Percentiles rank a stretch among this genome's conserved stretches.
These are phyloP conservation scores for Penicilliopsis zonata DNA, from an alignment of 495 filamentous ascomycete genomes.

Conservation along the genomic window DNA sequence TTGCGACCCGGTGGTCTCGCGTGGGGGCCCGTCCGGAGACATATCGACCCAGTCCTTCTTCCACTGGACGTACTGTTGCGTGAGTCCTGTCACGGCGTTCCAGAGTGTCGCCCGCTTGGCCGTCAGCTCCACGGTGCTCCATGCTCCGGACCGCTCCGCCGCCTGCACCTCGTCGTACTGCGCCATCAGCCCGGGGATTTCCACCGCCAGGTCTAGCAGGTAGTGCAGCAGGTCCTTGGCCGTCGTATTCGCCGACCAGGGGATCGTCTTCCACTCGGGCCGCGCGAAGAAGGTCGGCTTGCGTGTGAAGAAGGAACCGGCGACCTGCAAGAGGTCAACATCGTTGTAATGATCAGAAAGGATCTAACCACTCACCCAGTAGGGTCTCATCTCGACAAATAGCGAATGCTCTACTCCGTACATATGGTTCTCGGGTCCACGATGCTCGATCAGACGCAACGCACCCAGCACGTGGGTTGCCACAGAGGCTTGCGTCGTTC, in stretches of 20 bases:
- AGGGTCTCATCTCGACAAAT: slow-evolving; percentile 31
- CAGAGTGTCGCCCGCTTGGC: slow-evolving; percentile 26
- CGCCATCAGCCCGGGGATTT: slow-evolving; percentile 21
- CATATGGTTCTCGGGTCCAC: slow-evolving; percentile 33
- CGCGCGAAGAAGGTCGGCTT: slow-evolving; percentile 23
- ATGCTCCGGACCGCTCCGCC: slow-evolving; percentile 7
- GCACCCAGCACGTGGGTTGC: slow-evolving; percentile 30
- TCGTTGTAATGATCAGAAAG: slow-evolving; percentile 1
- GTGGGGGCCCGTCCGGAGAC: slow-evolving; percentile 21
- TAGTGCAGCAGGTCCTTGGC: slow-evolving; percentile 31
- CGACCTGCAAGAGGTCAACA: slow-evolving; percentile 14
- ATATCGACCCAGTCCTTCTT: slow-evolving; percentile 20
- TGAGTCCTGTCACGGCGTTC: slow-evolving; percentile 25
- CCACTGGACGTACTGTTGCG: slow-evolving; percentile 21
- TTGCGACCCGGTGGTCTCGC: slow-evolving; percentile 14
- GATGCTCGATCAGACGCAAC: slow-evolving; percentile 30
- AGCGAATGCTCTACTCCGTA: slow-evolving; percentile 33
- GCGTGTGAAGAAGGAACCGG: slow-evolving; percentile 19
- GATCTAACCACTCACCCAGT: slow-evolving; percentile 22
- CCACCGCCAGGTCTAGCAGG: slow-evolving; percentile 27
- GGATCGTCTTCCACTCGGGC: slow-evolving; percentile 32
- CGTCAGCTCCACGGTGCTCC: slow-evolving; percentile 21
- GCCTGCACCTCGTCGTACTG: slow-evolving; percentile 21
- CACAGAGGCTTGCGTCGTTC: slow-evolving; percentile 24
- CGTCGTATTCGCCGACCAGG: slow-evolving; percentile 29